phyloP scores from a whole-genome alignment of 2,329 filamentous ascomycete species.

The Penicillium sp. region DNA sequence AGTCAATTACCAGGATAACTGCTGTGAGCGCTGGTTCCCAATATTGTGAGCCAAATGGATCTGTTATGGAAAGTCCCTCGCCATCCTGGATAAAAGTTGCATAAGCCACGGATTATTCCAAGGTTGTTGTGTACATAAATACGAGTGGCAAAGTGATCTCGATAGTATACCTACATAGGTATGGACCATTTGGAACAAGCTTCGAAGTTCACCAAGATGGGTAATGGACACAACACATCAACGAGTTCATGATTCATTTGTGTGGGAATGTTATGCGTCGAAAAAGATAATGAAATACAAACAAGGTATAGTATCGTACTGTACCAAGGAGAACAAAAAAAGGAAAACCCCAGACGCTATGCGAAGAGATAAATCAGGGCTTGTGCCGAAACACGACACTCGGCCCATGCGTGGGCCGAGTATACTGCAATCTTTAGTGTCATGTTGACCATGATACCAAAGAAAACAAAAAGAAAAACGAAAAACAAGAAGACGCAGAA shows the following conservation, averaged over 20 bases:
- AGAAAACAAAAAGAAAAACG: neutral
- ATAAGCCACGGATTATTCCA: neutral
- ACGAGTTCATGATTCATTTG: neutral
- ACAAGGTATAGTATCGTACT: slow-evolving; percentile 6
- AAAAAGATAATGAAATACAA: slow-evolving; percentile 13
- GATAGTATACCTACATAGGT: neutral
- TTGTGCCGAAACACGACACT: slow-evolving; percentile 16
- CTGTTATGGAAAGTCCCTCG: too few relatives aligned
- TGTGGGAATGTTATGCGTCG: neutral
- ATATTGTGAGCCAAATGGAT: neutral
- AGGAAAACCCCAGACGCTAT: slow-evolving; percentile 39
- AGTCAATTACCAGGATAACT: too few relatives aligned
- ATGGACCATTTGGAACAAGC: neutral
- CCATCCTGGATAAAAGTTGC: neutral
- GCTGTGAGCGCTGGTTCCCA: neutral
- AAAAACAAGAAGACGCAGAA: neutral
- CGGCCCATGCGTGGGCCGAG: neutral
- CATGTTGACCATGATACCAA: neutral
- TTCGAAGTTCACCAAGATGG: neutral
- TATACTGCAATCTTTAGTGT: slow-evolving; percentile 20
- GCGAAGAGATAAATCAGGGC: slow-evolving; percentile 34
- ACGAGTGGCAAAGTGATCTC: neutral
- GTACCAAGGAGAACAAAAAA: slow-evolving; percentile 13
- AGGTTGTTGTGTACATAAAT: neutral
- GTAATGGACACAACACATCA: neutral